Evolutionary conservation across 2,329 filamentous ascomycete species (phyloP), one percentile per base, ranked within the genome.

Genomic region (Aspergillus aculeatinus): DNA sequence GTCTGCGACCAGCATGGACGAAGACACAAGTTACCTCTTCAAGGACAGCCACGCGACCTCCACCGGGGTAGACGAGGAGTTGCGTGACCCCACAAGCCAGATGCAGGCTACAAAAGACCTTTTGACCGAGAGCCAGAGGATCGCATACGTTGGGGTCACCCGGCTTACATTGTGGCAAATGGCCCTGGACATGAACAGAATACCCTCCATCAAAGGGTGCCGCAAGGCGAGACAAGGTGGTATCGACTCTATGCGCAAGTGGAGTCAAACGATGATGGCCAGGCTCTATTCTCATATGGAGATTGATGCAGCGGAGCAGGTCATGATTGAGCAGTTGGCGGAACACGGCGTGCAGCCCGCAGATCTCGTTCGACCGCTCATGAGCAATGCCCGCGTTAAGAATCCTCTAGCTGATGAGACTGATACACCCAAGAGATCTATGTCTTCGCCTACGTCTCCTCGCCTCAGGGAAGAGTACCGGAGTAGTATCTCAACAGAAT

Each of bases 211-310:
- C 2, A 91, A 83, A 68, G 84, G 82, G 48, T 84, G 86, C 1
- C 95, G 89, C 76, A 97, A 94, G 74, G 80, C 87, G 48, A 74
- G 92, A 11, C 82, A 85, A 31, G 79, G 89, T 62, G 86, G 90
- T 0, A 80, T 87, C 11, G 95, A 97, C 74, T 85, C 88, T 39
- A 89, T 91, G 79, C 89, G 89, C 76, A 97, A 97, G 90, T 99
- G 94, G 94, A 88, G 90, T 59, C 95, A 99, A 75, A 96, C 96
- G 79, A 96, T 96, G 84, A 99, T 99, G 93, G 87, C 97, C 61
- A 87, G 94, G 25, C 76, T 99, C 12, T 99, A 98, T 74, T 81
- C 87, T 12, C 95, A 99, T 76, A 99, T 99, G 95, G 95, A 99
- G 61, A 96, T 99, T 70, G 92, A 88, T 70, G 82, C 89, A 35